Evolutionary conservation across 148 eudicot genomes (phyloP), one percentile per base, ranked within the genome.

Genomic region (Silene conica): DNA sequence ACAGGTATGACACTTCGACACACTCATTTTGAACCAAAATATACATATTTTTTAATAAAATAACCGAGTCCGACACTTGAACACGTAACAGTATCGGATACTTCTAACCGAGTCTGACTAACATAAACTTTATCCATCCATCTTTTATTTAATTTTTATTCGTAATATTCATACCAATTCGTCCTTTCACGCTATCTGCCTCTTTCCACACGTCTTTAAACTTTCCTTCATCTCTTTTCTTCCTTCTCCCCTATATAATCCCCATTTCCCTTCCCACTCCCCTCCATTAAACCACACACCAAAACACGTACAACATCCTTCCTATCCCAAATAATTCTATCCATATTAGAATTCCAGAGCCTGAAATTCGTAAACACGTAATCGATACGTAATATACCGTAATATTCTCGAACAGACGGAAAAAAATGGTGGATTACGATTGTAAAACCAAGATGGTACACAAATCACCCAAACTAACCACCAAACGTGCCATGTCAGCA

Each of bases 401-500:
- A 38, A 38, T 38, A 38, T 38, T 1, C 43, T 38, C 43, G 6
- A 38, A 38, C 43, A 62, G 26, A 38, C 43, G 26, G 26, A 13
- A 25, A 26, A 78, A 77, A 72, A 91, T 91, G 97, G 87, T 89
- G 5, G 93, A 89, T 83, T 82, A 84, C 21, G 87, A 85, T 58
- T 86, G 93, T 48, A 82, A 91, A 73, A 73, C 88, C 5, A 86
- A 89, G 19, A 87, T 85, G 83, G 76, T 85, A 0, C 76, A 73
- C 74, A 88, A 79, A 67, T 78, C 87, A 0, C 83, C 88, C 1
- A 80, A 80, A 63, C 28, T 73, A 10, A 70, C 85, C 0, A 67
- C 74, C 23, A 85, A 84, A 64, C 86, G 85, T 19, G 80, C 65
- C 63, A 70, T 83, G 14, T 79, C 86, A 0, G 15, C 73, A 0